phyloP scores from a whole-genome alignment of 2,329 filamentous ascomycete species.

The Verticillium dahliae region DNA sequence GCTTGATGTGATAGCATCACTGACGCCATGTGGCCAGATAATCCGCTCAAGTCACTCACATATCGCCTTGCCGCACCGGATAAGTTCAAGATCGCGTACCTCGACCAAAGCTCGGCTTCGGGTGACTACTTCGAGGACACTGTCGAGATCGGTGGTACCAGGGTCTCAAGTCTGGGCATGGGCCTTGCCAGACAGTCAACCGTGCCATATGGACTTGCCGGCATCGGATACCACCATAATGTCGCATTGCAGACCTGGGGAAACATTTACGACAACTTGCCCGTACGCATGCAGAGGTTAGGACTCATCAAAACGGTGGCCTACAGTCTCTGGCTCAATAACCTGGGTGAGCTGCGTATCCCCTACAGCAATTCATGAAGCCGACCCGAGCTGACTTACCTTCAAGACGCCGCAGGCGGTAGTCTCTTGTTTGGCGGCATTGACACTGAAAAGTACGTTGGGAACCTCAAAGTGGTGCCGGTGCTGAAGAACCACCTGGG shows the following conservation, averaged over 20 bases:
- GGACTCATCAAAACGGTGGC: conserved; percentile 59
- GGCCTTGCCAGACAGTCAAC: conserved; percentile 49
- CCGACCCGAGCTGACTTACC: conserved; percentile 2
- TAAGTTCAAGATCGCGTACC: conserved; percentile 77
- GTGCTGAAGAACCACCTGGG: conserved; percentile 37
- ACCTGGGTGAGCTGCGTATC: conserved; percentile 26
- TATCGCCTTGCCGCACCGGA: background rate
- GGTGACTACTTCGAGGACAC: conserved; percentile 69
- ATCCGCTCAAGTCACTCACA: background rate
- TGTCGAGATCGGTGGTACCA: conserved; percentile 46
- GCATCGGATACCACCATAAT: conserved; percentile 52
- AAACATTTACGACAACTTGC: conserved; percentile 49
- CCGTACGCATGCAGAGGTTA: conserved; percentile 55
- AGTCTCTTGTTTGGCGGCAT: conserved; percentile 76
- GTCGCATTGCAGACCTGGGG: conserved; percentile 33
- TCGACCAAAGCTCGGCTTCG: conserved; percentile 67
- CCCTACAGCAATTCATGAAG: background rate
- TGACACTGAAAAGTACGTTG: conserved; percentile 66
- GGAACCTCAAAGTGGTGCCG: conserved; percentile 54
- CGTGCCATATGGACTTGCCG: conserved; percentile 51
- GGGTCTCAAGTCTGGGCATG: conserved; percentile 50
- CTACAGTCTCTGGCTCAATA: conserved; percentile 65
- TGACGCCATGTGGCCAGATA: background rate
- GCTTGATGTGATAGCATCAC: background rate
- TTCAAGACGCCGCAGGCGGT: conserved; percentile 51